Conservation (phyloP, 2,329 filamentous ascomycete genomes). For the Pyrenophora teres region DNA sequence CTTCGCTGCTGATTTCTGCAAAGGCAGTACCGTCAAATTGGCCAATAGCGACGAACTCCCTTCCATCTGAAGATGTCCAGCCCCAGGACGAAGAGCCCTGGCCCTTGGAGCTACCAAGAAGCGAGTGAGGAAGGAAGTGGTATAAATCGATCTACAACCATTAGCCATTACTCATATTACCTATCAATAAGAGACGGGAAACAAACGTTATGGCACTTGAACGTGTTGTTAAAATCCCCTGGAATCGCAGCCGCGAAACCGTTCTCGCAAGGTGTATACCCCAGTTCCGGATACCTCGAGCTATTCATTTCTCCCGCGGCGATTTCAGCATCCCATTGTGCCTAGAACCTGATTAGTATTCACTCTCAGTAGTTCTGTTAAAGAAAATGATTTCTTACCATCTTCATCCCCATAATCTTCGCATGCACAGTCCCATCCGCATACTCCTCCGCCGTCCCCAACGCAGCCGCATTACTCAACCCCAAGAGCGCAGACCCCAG, state of each 20-base stretch:
- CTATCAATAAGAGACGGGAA: too few species aligned
- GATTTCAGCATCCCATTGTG: slow-evolving; percentile 33
- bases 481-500: slow-evolving; percentile 26
- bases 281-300: slow-evolving; percentile 34
- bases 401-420: slow-evolving; percentile 43
- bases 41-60: slow-evolving; percentile 59
- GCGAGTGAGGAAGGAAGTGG: slow-evolving; percentile 59
- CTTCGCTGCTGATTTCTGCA: slow-evolving; percentile 49
- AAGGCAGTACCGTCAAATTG: slow-evolving; percentile 48
- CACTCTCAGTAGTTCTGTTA: not conserved
- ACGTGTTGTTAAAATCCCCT: slow-evolving; percentile 42
- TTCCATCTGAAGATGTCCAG: slow-evolving; percentile 56
- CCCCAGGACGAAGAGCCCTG: slow-evolving; percentile 55
- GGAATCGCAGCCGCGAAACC: slow-evolving; percentile 43
- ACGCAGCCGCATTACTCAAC: slow-evolving; percentile 26
- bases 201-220: slow-evolving; percentile 44
- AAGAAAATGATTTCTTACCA: slow-evolving; percentile 13
- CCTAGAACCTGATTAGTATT: slow-evolving; percentile 15
- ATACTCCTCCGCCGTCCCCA: slow-evolving; percentile 39
- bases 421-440: slow-evolving; percentile 43
- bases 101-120: slow-evolving; percentile 52
- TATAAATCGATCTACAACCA: slow-evolving; percentile 55
- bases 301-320: slow-evolving; percentile 36
- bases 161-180: slow-evolving; percentile 7
- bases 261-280: slow-evolving; percentile 37